Percentiles rank a stretch among this genome's conserved stretches.
Conservation (phyloP, 108 stramenopile genomes). For the Pelagomonas calceolata region DNA sequence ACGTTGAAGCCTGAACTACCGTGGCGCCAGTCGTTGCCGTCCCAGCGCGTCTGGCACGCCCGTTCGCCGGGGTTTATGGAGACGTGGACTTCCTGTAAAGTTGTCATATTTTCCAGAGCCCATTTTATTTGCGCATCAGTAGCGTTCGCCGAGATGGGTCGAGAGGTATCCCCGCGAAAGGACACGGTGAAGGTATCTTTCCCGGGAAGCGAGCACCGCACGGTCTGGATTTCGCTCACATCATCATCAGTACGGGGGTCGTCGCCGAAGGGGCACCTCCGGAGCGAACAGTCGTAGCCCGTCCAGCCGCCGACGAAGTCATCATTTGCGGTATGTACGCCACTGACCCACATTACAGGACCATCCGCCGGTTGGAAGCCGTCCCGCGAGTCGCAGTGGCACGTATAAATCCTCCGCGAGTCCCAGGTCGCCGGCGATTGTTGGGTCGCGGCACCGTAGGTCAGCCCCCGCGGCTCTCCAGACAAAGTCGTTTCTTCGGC, state of each 20-base stretch:
- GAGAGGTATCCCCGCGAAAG: slow-evolving; percentile 32
- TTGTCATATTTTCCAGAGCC: slow-evolving; percentile 20
- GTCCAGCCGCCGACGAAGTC: slow-evolving; percentile 16
- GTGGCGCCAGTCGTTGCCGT: too few relatives aligned
- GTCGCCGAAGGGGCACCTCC: slow-evolving; percentile 42
- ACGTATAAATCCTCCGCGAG: slow-evolving; percentile 32
- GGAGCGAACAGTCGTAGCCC: slow-evolving; percentile 44
- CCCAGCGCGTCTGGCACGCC: too few relatives aligned
- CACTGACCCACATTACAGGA: slow-evolving; percentile 36
- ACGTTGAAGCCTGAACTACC: background rate
- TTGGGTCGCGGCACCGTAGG: slow-evolving; percentile 46
- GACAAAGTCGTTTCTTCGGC: slow-evolving; percentile 35
- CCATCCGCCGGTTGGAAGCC: slow-evolving; percentile 33
- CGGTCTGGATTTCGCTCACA: slow-evolving; percentile 36
- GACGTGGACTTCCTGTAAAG: background rate
- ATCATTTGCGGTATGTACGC: slow-evolving; percentile 7
- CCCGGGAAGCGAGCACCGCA: slow-evolving; percentile 31
- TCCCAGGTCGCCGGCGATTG: slow-evolving; percentile 36
- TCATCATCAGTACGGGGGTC: slow-evolving; percentile 40
- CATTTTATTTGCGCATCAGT: slow-evolving; percentile 24
- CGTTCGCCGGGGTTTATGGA: too few relatives aligned
- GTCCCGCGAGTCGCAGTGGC: slow-evolving; percentile 40
- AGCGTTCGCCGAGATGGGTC: slow-evolving; percentile 7
- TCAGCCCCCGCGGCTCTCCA: slow-evolving; percentile 41
- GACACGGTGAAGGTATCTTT: slow-evolving; percentile 33